A percentile compares a stretch with the other conserved stretches of the same genome.
These are phyloP conservation scores for Acacia acuminata DNA, from an alignment of 306 rosid species.

Conservation along the genomic window DNA sequence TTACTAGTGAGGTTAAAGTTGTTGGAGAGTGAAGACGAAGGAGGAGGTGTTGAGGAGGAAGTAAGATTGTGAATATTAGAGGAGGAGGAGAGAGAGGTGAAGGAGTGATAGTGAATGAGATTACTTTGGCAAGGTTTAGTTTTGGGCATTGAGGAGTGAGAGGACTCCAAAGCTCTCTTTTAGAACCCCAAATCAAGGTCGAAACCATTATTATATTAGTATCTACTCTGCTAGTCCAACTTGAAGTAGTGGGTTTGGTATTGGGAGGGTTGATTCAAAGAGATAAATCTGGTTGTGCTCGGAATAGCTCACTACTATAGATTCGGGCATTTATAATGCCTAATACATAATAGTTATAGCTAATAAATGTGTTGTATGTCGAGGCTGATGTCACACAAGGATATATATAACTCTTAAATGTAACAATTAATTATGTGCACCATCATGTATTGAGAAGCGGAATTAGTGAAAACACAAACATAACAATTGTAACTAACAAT, in stretches of 20 bases:
- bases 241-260: slow-evolving; percentile 49
- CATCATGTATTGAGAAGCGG: no score
- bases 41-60: not conserved
- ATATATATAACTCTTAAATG: no score
- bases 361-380: no score
- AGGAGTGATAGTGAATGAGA: slow-evolving; percentile 8
- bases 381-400: no score
- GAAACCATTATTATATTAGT: slow-evolving; percentile 33
- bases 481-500: no score
- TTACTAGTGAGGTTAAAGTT: not conserved
- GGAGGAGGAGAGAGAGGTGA: slow-evolving; percentile 52
- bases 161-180: slow-evolving; percentile 76
- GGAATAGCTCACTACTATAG: slow-evolving; percentile 59
- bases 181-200: slow-evolving; percentile 85
- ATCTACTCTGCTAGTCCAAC: slow-evolving; percentile 46
- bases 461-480: no score
- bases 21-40: slow-evolving; percentile 24
- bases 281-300: slow-evolving; percentile 55
- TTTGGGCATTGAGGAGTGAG: slow-evolving; percentile 54
- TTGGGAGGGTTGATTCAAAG: slow-evolving; percentile 79
- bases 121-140: not conserved
- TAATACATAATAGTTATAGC: no score
- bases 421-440: no score
- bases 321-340: no score
- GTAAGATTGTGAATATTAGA: slow-evolving; percentile 12